Conservation (phyloP, 2,329 filamentous ascomycete species). For the Botrytis byssoidea region DNA sequence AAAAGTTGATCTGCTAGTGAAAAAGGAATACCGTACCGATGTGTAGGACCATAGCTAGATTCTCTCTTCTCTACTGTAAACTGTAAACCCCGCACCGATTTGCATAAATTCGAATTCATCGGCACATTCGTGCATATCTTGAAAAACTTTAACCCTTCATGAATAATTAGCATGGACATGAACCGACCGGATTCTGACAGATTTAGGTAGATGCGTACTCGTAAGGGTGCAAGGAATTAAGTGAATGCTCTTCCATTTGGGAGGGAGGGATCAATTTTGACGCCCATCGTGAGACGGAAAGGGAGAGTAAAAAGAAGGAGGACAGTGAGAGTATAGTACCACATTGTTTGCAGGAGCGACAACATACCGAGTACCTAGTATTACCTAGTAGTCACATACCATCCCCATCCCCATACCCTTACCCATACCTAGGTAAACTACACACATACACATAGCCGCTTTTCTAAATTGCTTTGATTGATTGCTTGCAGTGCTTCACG, state of each 20-base stretch:
- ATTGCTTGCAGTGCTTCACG: not conserved
- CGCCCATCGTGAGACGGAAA: not conserved
- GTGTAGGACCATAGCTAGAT: no score
- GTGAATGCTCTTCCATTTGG: not conserved
- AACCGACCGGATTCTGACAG: not conserved
- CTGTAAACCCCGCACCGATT: not conserved
- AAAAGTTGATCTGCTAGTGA: not conserved
- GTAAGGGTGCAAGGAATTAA: not conserved
- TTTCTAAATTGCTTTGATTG: not conserved
- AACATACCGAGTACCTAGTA: no score
- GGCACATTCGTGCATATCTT: not conserved
- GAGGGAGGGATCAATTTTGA: not conserved
- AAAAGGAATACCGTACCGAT: no score
- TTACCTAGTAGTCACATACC: not conserved
- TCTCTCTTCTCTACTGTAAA: no score
- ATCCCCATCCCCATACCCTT: no score
- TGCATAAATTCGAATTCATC: not conserved
- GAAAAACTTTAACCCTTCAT: not conserved
- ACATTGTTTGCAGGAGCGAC: slow-evolving; percentile 7
- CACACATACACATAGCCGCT: not conserved
- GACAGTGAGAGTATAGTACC: no score
- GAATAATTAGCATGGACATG: not conserved
- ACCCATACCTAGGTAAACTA: no score
- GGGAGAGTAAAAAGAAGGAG: not conserved
- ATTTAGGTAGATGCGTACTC: not conserved